Evolutionary conservation across 1,139 yeast genomes (phyloP).

Genomic region (Blastobotrys indianensis): DNA sequence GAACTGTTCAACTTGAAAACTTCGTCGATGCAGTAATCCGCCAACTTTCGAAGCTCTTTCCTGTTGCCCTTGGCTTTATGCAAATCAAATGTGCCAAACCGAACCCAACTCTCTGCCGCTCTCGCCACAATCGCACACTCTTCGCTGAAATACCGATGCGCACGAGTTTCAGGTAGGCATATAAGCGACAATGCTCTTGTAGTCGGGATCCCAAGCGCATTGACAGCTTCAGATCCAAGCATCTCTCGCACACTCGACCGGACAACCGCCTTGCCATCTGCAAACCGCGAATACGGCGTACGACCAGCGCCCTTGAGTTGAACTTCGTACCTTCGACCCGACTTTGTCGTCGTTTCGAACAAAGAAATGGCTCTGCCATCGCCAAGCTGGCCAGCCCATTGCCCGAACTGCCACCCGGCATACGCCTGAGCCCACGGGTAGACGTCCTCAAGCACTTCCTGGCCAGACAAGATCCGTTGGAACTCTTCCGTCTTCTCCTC

Average conservation of each 20-base stretch:
- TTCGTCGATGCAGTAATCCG: conserved; percentile 69
- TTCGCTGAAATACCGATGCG: conserved; percentile 65
- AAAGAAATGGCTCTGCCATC: conserved; percentile 87
- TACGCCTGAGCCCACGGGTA: conserved; percentile 87
- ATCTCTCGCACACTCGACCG: conserved; percentile 86
- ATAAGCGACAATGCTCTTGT: conserved; percentile 77
- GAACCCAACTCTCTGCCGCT: conserved; percentile 79
- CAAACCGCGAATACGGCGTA: conserved; percentile 90
- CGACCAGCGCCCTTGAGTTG: conserved; percentile 90
- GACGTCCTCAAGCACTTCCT: conserved; percentile 43
- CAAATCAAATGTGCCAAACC: conserved; percentile 87
- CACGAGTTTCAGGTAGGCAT: conserved; percentile 65
- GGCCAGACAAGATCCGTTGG: conserved; percentile 59
- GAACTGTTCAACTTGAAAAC: conserved; percentile 43
- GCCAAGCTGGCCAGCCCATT: conserved; percentile 94
- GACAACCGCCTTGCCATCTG: conserved; percentile 92
- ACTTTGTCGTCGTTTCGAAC: conserved; percentile 47
- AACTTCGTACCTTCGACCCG: conserved; percentile 46
- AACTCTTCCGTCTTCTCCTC: conserved; percentile 39
- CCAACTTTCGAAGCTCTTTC: conserved; percentile 51
- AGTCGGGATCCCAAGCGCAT: conserved; percentile 80
- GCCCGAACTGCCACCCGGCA: conserved; percentile 96
- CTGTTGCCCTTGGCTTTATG: conserved; percentile 71
- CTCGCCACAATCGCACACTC: conserved; percentile 81
- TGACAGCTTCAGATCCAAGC: conserved; percentile 72